phyloP scores from a whole-genome alignment of 225 moss, liverwort and hornwort genomes.

The Pleurozium schreberi region DNA sequence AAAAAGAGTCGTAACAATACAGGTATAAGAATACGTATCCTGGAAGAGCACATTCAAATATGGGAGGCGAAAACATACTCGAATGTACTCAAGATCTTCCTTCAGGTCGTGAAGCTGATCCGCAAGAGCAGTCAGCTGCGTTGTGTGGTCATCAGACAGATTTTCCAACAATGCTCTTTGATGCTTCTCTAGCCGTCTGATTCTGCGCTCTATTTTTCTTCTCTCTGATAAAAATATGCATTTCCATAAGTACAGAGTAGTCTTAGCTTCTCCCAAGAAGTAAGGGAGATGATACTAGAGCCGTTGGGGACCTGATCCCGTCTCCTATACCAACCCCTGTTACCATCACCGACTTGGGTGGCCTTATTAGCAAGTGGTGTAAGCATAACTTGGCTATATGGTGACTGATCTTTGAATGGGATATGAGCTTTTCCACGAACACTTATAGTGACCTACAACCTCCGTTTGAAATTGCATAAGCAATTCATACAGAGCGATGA shows the following conservation, averaged over 20 bases:
- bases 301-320: neutral
- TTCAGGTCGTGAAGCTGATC: slow-evolving; percentile 74
- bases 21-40: neutral
- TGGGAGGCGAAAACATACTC: slow-evolving; percentile 30
- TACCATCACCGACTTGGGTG: neutral
- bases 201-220: slow-evolving; percentile 91
- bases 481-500: neutral
- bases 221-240: slow-evolving; percentile 42
- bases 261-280: neutral
- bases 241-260: neutral
- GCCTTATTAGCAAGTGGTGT: neutral
- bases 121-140: slow-evolving; percentile 34
- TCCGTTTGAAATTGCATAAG: neutral
- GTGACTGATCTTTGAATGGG: neutral
- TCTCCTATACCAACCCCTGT: neutral
- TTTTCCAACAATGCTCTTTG: slow-evolving; percentile 72
- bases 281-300: neutral
- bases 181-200: slow-evolving; percentile 87
- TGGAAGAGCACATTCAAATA: neutral
- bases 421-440: too few relatives aligned
- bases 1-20: neutral
- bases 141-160: slow-evolving; percentile 37
- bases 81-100: slow-evolving; percentile 98
- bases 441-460: neutral
- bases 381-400: neutral